Base-by-base conservation (phyloP, 345 rosid species). In the Citrus sp. region DNA sequence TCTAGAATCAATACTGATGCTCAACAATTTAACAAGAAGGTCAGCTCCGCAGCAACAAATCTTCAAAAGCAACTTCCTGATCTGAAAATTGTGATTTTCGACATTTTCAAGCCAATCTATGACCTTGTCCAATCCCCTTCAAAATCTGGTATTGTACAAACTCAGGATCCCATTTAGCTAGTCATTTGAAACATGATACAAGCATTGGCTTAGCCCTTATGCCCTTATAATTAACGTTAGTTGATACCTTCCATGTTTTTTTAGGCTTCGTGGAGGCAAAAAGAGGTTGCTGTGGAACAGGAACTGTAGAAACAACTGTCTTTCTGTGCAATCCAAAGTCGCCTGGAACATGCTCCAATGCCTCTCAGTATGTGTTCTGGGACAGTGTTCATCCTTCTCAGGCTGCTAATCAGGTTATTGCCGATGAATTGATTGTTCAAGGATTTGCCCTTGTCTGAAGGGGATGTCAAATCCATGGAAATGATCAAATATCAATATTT, bases 201-300 rank as follows among this genome's bases (percentile, higher is more conserved):
- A 64, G 13, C 27, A 62, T 30, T 16, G 24, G 3, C 18, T 56
- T 3, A 12, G 51, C 51, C 5, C 51, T 46, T 46, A 13, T 46
- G 18, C 51, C 51, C 51, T 46, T 7, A 12, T 59, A 4, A n/a
- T 38, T 21, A 54, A 18, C 19, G 12, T 22, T 37, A 27, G 25
- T 56, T 1, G 0, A 34, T 34, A 18, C 18, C 51, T 22, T 14
- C 28, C 28, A 16, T 70, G 69, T 24, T 42, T 42, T 35, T 65
- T 74, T 70, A 90, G 99, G 99, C 74, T 96, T 96, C 68, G 72
- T 58, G 56, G 97, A 94, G 86, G 98, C 93, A 67, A 84, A 81
- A n/a, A 94, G 81, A 84, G 99, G 97, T 30, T 96, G 98, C 74
- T 94, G 98, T 67, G 98, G 99, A 78, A 90, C 98, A 22, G 97